Percentiles rank a stretch among this genome's conserved stretches.
These are phyloP conservation scores for Lunasporangiospora selenospora DNA, from an alignment of 192 early-diverging fungal species.

Conservation along the genomic window DNA sequence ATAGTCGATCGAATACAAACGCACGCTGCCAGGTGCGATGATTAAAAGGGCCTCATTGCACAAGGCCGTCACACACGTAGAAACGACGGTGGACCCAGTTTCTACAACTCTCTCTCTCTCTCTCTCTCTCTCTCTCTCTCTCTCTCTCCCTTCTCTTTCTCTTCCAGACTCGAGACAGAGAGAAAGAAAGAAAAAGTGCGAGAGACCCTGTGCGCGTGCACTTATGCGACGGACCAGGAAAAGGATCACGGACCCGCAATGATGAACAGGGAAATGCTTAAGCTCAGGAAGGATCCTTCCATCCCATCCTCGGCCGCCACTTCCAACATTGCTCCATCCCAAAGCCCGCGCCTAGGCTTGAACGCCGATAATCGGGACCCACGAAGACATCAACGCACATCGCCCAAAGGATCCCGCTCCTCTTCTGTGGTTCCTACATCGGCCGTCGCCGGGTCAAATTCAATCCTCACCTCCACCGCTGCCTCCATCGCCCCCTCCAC, in stretches of 20 bases:
- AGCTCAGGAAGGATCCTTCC: conserved; percentile 43
- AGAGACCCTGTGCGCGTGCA: too few relatives aligned
- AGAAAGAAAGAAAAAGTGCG: not conserved
- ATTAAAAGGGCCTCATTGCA: too few relatives aligned
- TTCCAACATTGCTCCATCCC: conserved; percentile 26
- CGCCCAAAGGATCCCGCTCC: conserved; percentile 22
- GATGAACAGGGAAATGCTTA: conserved; percentile 49
- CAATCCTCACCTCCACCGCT: not conserved
- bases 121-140: too few relatives aligned
- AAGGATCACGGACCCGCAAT: not conserved
- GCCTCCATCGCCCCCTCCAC: not conserved
- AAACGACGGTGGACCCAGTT: too few relatives aligned
- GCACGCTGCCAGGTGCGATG: too few relatives aligned
- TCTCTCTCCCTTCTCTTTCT: too few relatives aligned
- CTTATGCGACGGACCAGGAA: too few relatives aligned
- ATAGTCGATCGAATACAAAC: too few relatives aligned
- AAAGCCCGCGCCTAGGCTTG: conserved; percentile 23
- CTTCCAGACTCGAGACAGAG: too few relatives aligned
- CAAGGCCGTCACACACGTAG: too few relatives aligned
- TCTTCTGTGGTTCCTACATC: too few relatives aligned
- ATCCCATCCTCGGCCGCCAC: conserved; percentile 42
- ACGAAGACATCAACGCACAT: conserved; percentile 15
- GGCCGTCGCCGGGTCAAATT: not conserved
- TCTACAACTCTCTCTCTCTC: too few relatives aligned
- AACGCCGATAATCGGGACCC: not conserved